These are phyloP conservation scores for Microthyrium microscopicum DNA, from an alignment of 2,329 filamentous ascomycete species.

Conservation along the genomic window DNA sequence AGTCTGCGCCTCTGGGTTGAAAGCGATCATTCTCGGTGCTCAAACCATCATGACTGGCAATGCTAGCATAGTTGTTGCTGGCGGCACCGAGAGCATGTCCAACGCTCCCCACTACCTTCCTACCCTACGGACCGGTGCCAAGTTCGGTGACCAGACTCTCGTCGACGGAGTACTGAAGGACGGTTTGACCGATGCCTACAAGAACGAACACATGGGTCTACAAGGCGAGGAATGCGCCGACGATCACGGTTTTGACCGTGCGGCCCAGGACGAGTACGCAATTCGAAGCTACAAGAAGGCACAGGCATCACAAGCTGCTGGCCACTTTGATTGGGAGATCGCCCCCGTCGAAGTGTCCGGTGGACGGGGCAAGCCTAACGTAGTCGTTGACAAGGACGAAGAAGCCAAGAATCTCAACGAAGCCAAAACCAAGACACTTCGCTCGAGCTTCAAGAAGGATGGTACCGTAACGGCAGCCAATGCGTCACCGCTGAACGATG, in stretches of 20 bases:
- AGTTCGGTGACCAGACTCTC: conserved; percentile 82
- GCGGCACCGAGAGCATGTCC: conserved; percentile 96
- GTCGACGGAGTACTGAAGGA: conserved; percentile 90
- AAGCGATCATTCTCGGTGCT: conserved; percentile 84
- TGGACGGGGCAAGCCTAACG: conserved; percentile 73
- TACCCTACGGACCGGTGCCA: conserved; percentile 68
- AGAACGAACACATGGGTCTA: conserved; percentile 93
- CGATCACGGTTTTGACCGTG: conserved; percentile 66
- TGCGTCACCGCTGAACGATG: conserved; percentile 90
- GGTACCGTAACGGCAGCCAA: conserved; percentile 94
- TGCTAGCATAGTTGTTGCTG: conserved; percentile 81
- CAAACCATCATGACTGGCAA: conserved; percentile 97
- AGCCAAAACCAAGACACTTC: conserved; percentile 32
- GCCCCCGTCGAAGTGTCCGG: conserved; percentile 75
- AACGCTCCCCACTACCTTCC: conserved; percentile 94
- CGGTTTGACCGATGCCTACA: conserved; percentile 85
- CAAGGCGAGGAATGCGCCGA: conserved; percentile 79
- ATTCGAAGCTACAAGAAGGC: conserved; percentile 92
- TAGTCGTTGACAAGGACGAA: conserved; percentile 71
- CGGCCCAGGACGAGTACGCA: conserved; percentile 88
- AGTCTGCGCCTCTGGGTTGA: conserved; percentile 89
- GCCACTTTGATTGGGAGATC: conserved; percentile 74
- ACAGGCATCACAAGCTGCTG: conserved; percentile 65
- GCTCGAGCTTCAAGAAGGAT: conserved; percentile 64
- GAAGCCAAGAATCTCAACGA: conserved; percentile 75